Conservation (phyloP, 148 eudicot genomes). For the Limonium bicolor region DNA sequence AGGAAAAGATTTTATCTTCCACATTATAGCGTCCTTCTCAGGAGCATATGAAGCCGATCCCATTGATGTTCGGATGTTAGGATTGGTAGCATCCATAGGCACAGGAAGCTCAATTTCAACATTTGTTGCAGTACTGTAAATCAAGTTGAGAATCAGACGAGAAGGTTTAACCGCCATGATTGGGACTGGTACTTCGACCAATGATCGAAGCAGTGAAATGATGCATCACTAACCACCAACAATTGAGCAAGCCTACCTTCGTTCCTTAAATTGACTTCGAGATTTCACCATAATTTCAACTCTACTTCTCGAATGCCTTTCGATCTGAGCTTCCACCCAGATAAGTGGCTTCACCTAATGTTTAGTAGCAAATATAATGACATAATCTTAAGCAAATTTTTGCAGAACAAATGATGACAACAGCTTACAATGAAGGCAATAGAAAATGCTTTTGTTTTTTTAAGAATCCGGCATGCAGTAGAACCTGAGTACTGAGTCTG, state of each 20-base stretch:
- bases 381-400: not conserved
- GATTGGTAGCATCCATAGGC: conserved; percentile 84
- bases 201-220: not conserved
- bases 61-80: conserved; percentile 93
- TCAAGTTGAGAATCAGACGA: not conserved
- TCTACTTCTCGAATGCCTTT: conserved; percentile 86
- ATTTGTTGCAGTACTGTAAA: conserved; percentile 89
- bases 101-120: conserved; percentile 93
- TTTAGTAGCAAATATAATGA: not conserved
- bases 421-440: not conserved
- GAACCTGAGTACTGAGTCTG: conserved; percentile 91
- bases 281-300: conserved; percentile 87
- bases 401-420: too few species aligned
- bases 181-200: not conserved
- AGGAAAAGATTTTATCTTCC: conserved; percentile 98
- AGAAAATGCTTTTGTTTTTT: too few species aligned
- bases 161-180: not conserved
- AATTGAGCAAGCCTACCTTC: conserved; percentile 32
- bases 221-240: not conserved
- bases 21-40: conserved; percentile 65
- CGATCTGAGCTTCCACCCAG: conserved; percentile 98
- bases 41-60: conserved; percentile 93
- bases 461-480: too few species aligned
- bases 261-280: conserved; percentile 89
- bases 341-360: conserved; percentile 92